These are phyloP conservation scores for Mucor saturninus DNA, from an alignment of 371 early-diverging fungal species.

Conservation along the genomic window DNA sequence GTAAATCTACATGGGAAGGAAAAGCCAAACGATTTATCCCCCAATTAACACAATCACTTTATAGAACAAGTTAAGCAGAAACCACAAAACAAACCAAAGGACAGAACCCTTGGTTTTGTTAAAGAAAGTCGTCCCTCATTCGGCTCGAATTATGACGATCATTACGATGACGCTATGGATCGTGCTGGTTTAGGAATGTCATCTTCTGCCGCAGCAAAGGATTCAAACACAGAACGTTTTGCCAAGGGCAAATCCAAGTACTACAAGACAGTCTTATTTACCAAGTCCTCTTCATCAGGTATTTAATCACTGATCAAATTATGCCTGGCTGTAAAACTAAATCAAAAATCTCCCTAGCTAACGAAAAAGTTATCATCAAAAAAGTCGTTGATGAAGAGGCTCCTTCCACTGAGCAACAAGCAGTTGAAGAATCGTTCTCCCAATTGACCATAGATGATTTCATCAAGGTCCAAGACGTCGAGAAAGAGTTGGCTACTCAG, in stretches of 20 bases:
- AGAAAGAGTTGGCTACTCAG: not conserved
- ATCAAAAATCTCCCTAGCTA: not conserved
- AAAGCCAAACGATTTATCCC: not conserved
- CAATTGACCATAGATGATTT: constrained; percentile 3
- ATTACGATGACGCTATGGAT: constrained; percentile 17
- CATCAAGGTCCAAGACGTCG: not conserved
- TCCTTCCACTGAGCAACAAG: not conserved
- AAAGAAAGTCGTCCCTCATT: constrained; percentile 9
- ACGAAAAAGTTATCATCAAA: constrained; percentile 5
- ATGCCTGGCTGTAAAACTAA: no score
- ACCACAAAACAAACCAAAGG: not conserved
- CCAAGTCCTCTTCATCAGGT: constrained; percentile 14
- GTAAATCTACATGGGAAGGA: not conserved
- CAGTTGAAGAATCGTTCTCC: constrained; percentile 1
- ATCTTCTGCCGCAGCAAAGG: not conserved
- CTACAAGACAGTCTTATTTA: constrained; percentile 16
- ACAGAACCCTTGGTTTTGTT: constrained; percentile 4
- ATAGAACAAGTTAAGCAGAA: constrained; percentile 7
- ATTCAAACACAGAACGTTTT: constrained; percentile 11
- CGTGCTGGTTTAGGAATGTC: constrained; percentile 18
- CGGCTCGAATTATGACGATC: constrained; percentile 17
- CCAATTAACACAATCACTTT: not conserved
- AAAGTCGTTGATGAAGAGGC: not conserved
- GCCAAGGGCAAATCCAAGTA: constrained; percentile 27
- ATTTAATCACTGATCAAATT: not conserved